Conservation (phyloP, 345 rosid species). For the Citrus sinensis region DVS_A1.0 CM039165.1:35431501-35432000, state of each 20-base stretch:
- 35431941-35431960: neutral
- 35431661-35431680: slow-evolving; percentile 79
- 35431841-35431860: neutral
- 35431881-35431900: neutral
- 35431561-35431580: slow-evolving; percentile 80
- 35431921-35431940: neutral
- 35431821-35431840: neutral
- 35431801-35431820: neutral
- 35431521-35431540: slow-evolving; percentile 84
- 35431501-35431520: slow-evolving; percentile 73
- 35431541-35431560: slow-evolving; percentile 91
- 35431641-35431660: slow-evolving; percentile 95
- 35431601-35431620: slow-evolving; percentile 89
- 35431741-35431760: neutral
- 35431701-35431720: neutral
- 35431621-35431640: slow-evolving; percentile 71
- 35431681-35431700: neutral
- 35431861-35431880: neutral
- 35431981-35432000: neutral
- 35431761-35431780: neutral
- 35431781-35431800: neutral
- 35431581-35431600: slow-evolving; percentile 84
- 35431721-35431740: neutral
- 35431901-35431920: neutral
- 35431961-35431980: neutral